Evolutionary conservation across 352 stramenopile genomes (phyloP).

Genomic region (Phytophthora idaei): DNA sequence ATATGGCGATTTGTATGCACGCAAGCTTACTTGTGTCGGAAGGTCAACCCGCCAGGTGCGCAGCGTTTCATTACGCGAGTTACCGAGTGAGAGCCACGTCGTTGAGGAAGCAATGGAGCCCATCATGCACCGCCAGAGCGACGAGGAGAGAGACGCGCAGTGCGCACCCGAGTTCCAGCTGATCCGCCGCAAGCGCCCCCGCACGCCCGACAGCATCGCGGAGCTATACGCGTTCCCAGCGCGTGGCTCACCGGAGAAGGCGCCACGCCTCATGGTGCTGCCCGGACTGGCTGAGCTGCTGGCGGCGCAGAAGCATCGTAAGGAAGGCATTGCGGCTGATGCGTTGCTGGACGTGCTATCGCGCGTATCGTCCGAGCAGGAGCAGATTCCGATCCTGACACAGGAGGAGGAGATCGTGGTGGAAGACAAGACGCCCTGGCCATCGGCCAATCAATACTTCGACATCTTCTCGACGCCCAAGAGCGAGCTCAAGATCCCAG

Average conservation of each 20-base stretch:
- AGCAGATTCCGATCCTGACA: neutral
- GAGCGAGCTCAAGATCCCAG: conserved; percentile 47
- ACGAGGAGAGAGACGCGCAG: conserved; percentile 19
- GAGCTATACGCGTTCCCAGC: conserved; percentile 6
- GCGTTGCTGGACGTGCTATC: conserved; percentile 27
- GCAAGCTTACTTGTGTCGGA: conserved; percentile 8
- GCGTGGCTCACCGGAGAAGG: conserved; percentile 24
- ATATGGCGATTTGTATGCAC: conserved; percentile 40
- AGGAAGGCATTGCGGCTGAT: conserved; percentile 20
- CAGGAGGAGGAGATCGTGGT: conserved; percentile 42
- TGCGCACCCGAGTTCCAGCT: conserved; percentile 34
- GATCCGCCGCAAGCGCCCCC: conserved; percentile 54
- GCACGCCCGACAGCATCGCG: conserved; percentile 27
- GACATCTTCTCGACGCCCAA: conserved; percentile 52
- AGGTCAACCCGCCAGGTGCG: neutral
- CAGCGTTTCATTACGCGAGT: conserved; percentile 42
- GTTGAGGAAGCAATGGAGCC: conserved; percentile 26
- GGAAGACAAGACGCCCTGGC: conserved; percentile 82
- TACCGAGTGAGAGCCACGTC: conserved; percentile 14
- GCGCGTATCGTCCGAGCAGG: conserved; percentile 22
- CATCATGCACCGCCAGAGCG: conserved; percentile 12
- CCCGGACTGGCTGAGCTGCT: conserved; percentile 52
- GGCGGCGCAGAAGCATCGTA: conserved; percentile 37
- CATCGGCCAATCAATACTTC: conserved; percentile 69
- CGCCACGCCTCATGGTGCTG: conserved; percentile 37